Base-by-base conservation (phyloP, 2,329 filamentous ascomycete species). In the Paraconiothyrium brasiliense region DNA sequence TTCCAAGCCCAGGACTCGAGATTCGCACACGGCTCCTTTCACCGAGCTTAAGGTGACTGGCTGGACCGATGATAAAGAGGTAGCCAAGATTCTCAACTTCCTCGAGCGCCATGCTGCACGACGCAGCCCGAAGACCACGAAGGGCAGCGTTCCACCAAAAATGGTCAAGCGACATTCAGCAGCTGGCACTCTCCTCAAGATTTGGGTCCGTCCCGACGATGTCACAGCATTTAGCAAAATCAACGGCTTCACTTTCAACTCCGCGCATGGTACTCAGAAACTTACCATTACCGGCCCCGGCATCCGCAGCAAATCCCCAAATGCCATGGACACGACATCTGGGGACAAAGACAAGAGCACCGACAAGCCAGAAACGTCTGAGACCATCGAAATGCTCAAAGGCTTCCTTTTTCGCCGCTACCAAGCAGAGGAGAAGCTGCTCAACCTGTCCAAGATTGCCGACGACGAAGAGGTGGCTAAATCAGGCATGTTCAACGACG, bases 381-480 rank as follows among this genome's bases (percentile, higher is more conserved):
- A 35, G 27, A 72, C 72, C n/a, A 90, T 89, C 75, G 82, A 86
- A 27, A 88, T 89, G 67, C 85, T 97, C 60, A 87, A 88, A 67
- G 80, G 82, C 16, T 89, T 97, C 64, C 84, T 99, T 14, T 85
- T 85, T 58, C 85, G 87, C 57, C 90, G 95, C 52, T 98, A 97
- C 79, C 84, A 91, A 63, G 79, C 85, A 16, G 83, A 84, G 7
- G 83, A 84, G 56, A 97, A 96, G 78, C 82, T 97, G 0, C 85
- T 98, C 43, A 89, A 97, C 73, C 87, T 99, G 10, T 93, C 92
- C n/a, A 84, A 86, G 1, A 86, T 98, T 10, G 89, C 87, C 35
- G 83, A 86, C 51, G 94, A 98, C 71, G 81, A 87, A 1, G 87
- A 89, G 60, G 85, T 98, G 4, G 83, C 89, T 57, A 84, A 86